Base-by-base conservation (phyloP, 2,329 filamentous ascomycete genomes). In the Chaetomium olivaceum region DNA sequence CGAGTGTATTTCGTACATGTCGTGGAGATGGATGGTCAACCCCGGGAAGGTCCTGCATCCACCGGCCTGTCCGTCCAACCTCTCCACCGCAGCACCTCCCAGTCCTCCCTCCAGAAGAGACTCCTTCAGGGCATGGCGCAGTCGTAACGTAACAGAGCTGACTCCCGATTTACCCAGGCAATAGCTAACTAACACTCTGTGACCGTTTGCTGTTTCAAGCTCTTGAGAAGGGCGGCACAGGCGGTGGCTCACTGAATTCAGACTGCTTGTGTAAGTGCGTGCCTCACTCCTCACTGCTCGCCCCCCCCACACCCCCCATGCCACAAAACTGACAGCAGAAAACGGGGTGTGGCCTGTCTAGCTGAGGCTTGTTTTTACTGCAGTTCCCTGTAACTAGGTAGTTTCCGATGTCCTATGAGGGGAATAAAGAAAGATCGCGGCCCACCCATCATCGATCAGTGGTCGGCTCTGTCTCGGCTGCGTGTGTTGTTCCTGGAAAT, bases 211-310 rank as follows among this genome's bases (percentile, higher is more conserved):
- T 31, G 51, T 64, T 61, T 61, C 56, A 61, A 52, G 39, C 4
- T 23, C 58, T 39, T 39, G 51, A 14, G 27, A 64, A 64, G 19
- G 9, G 62, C 51, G 57, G 58, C 62, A 25, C 62, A 64, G 57
- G 58, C 8, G 51, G 29, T 56, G 59, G 33, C 21, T 57, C 54
- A 14, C 36, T 25, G 19, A n/a, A 39, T 19, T n/a, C 31, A 8
- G 4, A 31, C 6, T 11, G 31, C n/a, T 33, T 16, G 39, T 43
- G 27, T 21, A 23, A 19, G 52, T 33, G 19, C 19, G 51, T 54
- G 51, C 51, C 51, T 52, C 50, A 52, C 50, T 12, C 27, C 23
- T 25, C 23, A 27, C 48, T 11, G 14, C 36, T 43, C 39, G 16
- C 1, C n/a, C n/a, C n/a, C 46, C 46, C n/a, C n/a, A 19, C 7